Percentiles rank a stretch among this genome's conserved stretches.
phyloP scores from a whole-genome alignment of 495 filamentous ascomycete genomes.

The Aspergillus haitiensis region DNA sequence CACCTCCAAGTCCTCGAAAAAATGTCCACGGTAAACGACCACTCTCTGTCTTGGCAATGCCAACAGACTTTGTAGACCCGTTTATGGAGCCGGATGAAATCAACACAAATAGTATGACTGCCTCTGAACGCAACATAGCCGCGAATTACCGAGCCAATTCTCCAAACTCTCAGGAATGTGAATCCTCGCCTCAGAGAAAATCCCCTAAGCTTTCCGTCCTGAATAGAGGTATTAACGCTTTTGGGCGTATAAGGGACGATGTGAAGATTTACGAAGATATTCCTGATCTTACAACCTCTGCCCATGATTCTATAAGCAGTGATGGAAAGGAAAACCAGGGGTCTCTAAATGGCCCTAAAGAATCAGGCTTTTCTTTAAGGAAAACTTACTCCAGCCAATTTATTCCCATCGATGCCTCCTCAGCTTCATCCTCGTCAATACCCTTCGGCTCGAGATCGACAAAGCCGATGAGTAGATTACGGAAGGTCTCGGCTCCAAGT shows the following conservation, averaged over 20 bases:
- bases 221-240: constrained; percentile 29
- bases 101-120: constrained; percentile 28
- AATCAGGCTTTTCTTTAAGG: neutral
- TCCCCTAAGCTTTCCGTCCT: constrained; percentile 35
- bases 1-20: constrained; percentile 37
- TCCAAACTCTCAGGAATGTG: constrained; percentile 11
- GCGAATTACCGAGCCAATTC: constrained; percentile 29
- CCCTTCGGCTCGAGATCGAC: constrained; percentile 18
- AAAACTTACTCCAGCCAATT: constrained; percentile 3
- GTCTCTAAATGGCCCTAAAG: constrained; percentile 21
- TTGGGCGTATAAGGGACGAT: constrained; percentile 34
- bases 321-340: constrained; percentile 40
- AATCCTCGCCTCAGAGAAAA: constrained; percentile 29
- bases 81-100: constrained; percentile 21
- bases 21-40: constrained; percentile 43
- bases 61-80: constrained; percentile 31
- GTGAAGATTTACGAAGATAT: constrained; percentile 43
- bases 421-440: constrained; percentile 14
- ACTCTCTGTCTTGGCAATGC: constrained; percentile 40
- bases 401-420: constrained; percentile 15
- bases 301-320: constrained; percentile 27
- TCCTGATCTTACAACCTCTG: constrained; percentile 20
- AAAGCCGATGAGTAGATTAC: constrained; percentile 23
- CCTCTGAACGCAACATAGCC: constrained; percentile 46
- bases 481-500: constrained; percentile 29